Base-by-base conservation (phyloP, 306 rosid genomes). In the Quercus cerris region DNA sequence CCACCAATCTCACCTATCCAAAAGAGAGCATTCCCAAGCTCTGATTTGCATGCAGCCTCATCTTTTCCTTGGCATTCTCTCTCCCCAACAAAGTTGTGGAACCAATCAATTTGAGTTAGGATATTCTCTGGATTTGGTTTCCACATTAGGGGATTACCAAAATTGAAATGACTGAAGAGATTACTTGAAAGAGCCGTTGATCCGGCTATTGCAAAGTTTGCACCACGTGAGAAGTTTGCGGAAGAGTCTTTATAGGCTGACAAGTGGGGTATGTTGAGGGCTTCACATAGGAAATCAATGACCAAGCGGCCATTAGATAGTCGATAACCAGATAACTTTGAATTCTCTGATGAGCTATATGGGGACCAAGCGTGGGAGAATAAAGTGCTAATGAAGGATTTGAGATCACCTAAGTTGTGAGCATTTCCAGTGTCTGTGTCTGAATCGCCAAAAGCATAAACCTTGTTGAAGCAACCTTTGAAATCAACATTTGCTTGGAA, bases 351-450 rank as follows among this genome's bases (percentile, higher is more conserved):
- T 7, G 44, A 38, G 10, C 44, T 6, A 38, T 38, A 38, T 38
- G 44, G 44, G 10, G 44, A 38, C 44, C 44, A 38, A 38, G 44
- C 10, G 0, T 38, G 44, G 2, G 52, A 56, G 54, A 44, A 20
- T 3, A 11, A 2, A 4, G 3, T 3, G 19, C 46, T 19, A 1
- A 59, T 19, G 18, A n/a, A 75, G 70, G 74, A 27, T 58, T 81
- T 30, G 55, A 81, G 17, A 4, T 30, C 70, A 6, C 80, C 80
- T 5, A 68, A 13, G 2, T 14, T 19, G 13, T 75, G 19, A 49
- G 76, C 79, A 52, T 81, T 81, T 23, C 84, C 84, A 5, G 79
- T 81, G 79, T 81, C 80, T 17, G 84, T 81, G 33, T 13, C 44
- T 1, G 84, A 81, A 13, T 75, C 84, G 0, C 84, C 84, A 14